Evolutionary conservation across 257 asterid genomes (phyloP), one percentile per base, ranked within the genome.

Genomic region (Gynochthodes officinalis): DNA sequence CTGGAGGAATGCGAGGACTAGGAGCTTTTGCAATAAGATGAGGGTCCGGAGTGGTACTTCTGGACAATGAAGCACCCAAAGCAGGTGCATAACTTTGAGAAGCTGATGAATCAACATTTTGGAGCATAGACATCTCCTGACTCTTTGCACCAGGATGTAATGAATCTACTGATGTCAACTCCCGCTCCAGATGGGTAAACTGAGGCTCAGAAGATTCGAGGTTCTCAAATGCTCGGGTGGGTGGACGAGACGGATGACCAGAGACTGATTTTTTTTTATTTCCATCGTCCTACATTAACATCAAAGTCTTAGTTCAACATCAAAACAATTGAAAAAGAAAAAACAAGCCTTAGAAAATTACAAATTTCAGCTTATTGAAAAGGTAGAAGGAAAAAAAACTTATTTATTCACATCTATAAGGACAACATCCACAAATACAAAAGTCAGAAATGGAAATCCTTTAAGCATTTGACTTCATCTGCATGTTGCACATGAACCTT

Each of bases 31-130:
- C 88, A 54, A 82, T 68, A 40, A 53, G 81, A 69, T 81, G 93
- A 64, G 89, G 92, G 55, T 84, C 96, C 59, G 93, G 86, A 68
- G 95, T 80, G 52, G 83, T 72, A 70, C 81, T 88, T 80, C 92
- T 79, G 52, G 95, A 84, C 69, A 86, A 46, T 14, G 97, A 84
- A 50, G 87, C 83, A 57, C 90, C 92, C 80, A 82, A 53, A 62
- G 85, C 82, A 52, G 86, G 83, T 68, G 88, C 88, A 69, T 86
- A 86, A 80, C 84, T 73, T 61, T 76, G 84, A 70, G 89, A 77
- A 43, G 75, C 82, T 13, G 84, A 79, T 52, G 78, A 75, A 32
- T 75, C 82, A 64, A 67, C 46, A 44, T 67, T 78, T 74, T 82
- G 89, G 71, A 82, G 67, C 16, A 77, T 59, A 63, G 91, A 69